Conservation (phyloP, 306 rosid species). For the Arachis hypogaea region DNA sequence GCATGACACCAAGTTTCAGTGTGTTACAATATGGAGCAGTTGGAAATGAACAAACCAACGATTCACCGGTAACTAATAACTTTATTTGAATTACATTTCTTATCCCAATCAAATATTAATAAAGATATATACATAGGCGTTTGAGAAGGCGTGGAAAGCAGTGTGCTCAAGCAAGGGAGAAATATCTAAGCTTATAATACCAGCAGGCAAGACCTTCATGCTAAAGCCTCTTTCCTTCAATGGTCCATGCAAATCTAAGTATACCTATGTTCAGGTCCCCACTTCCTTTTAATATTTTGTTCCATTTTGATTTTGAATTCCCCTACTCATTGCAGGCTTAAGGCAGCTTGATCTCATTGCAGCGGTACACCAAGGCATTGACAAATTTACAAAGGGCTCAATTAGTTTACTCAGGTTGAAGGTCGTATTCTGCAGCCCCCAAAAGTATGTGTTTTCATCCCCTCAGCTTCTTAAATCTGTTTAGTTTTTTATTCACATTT, state of each 20-base stretch:
- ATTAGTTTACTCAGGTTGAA: conserved; percentile 26
- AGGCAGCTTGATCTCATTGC: neutral
- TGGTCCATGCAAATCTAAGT: conserved; percentile 54
- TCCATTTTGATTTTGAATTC: too few relatives aligned
- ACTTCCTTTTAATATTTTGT: neutral
- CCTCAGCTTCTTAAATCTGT: neutral
- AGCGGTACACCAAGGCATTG: too few relatives aligned
- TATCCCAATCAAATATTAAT: too few relatives aligned
- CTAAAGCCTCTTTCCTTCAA: conserved; percentile 42
- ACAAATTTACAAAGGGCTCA: too few relatives aligned
- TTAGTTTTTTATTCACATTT: neutral
- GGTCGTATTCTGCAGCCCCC: conserved; percentile 54
- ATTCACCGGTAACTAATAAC: conserved; percentile 46
- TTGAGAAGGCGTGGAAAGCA: conserved; percentile 51
- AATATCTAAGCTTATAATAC: conserved; percentile 37
- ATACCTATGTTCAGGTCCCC: conserved; percentile 45
- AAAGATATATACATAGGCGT: conserved; percentile 37
- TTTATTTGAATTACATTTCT: too few relatives aligned
- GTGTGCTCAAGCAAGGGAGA: conserved; percentile 38
- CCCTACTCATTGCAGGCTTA: too few relatives aligned
- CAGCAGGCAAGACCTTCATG: conserved; percentile 45
- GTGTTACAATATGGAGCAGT: conserved; percentile 56
- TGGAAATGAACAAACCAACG: conserved; percentile 55
- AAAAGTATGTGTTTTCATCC: conserved; percentile 31
- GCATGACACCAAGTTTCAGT: conserved; percentile 48